Base-by-base conservation (phyloP, 352 stramenopile genomes). In the Phytophthora pini region DNA sequence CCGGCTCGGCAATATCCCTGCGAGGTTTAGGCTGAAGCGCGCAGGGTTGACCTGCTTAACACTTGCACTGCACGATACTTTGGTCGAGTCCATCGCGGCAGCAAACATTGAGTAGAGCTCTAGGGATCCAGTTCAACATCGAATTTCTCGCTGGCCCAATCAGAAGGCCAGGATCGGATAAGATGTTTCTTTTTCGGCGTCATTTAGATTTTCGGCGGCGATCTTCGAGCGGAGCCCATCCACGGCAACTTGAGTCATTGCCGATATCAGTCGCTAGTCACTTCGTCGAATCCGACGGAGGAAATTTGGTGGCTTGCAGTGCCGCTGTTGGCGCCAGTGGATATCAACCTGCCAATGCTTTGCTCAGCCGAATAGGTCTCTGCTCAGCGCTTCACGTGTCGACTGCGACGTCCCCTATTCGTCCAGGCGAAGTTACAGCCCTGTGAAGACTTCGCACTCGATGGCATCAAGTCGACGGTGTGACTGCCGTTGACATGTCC, bases 131-230 rank as follows among this genome's bases (percentile, higher is more conserved):
- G 29, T 70, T 65, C 55, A 70, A 70, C 39, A 46, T 70, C 62
- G 47, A 70, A 31, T 51, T 61, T 65, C 34, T 24, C 9, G 22
- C 15, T 15, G 17, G n/a, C 4, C 59, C 51, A 68, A 68, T 62
- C 32, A 67, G 38, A 49, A 40, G 8, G 8, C 46, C 11, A 36
- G 40, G 24, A 56, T 36, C 5, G 20, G 50, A 64, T 57, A 57
- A 56, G 41, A 52, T 53, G 24, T 55, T 71, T 51, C 26, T 61
- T 56, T 62, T 56, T 61, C 38, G 55, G 55, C 47, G 52, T 69
- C 27, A 63, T 47, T 55, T 56, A 54, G 55, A 62, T 52, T 44
- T 56, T 56, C 27, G 51, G 22, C 38, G 44, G 48, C 38, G 55
- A 70, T 65, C 53, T 51, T 61, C 12, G 41, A 54, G 43, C 61